Percentiles rank a stretch among this genome's conserved stretches.
Evolutionary conservation across 352 stramenopile genomes (phyloP).

Genomic region (Globisporangium camurandrum): DNA sequence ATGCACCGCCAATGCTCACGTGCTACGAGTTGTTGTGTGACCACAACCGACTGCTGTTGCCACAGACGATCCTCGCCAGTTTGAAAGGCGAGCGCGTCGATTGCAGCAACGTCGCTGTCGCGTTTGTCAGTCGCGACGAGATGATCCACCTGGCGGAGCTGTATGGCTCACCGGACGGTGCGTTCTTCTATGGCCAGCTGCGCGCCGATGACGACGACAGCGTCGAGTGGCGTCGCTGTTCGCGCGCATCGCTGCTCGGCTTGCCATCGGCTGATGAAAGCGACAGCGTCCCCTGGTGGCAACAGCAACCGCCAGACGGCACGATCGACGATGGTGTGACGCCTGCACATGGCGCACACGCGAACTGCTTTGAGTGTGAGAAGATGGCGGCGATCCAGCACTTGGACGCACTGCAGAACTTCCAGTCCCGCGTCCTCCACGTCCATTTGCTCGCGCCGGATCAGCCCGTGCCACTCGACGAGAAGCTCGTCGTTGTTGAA

Average conservation of each 20-base stretch:
- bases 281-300: no score
- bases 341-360: conserved; percentile 2
- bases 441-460: conserved; percentile 52
- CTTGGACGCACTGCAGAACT: conserved; percentile 50
- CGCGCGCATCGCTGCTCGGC: conserved; percentile 23
- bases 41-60: conserved; percentile 49
- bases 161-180: conserved; percentile 38
- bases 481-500: conserved; percentile 30
- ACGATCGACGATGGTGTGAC: conserved; percentile 15
- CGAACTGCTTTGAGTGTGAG: conserved; percentile 50
- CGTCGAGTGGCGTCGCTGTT: conserved; percentile 41
- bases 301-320: no score
- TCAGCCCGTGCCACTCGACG: conserved; percentile 36
- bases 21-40: conserved; percentile 31
- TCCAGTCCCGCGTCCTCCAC: conserved; percentile 48
- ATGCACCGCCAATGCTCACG: conserved; percentile 22
- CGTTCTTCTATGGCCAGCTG: conserved; percentile 44
- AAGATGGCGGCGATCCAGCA: conserved; percentile 27
- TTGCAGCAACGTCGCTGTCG: conserved; percentile 35
- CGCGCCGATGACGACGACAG: conserved; percentile 13
- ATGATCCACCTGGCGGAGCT: conserved; percentile 50
- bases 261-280: not conserved
- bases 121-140: conserved; percentile 52
- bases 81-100: conserved; percentile 35
- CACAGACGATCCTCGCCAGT: conserved; percentile 31